Percentiles rank a stretch among this genome's conserved stretches.
Conservation (phyloP, 176 grass and related monocot genomes). For the Panicum miliaceum region DNA sequence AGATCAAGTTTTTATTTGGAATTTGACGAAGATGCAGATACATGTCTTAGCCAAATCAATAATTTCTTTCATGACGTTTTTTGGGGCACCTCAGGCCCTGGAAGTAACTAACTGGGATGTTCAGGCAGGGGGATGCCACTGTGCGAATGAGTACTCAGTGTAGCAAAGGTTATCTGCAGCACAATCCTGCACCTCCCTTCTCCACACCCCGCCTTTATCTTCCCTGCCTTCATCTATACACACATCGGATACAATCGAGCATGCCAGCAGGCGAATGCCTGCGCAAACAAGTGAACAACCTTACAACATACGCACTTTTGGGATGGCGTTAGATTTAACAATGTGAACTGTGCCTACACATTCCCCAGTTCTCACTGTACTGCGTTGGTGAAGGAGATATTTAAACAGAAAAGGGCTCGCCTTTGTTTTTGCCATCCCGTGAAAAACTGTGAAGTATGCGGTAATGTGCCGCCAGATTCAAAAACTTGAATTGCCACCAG, state of each 20-base stretch:
- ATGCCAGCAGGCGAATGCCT: background rate
- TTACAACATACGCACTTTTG: background rate
- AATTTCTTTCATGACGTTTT: background rate
- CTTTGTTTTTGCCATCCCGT: background rate
- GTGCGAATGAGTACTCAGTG: background rate
- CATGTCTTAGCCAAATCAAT: background rate
- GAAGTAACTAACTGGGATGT: background rate
- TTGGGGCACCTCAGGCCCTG: background rate
- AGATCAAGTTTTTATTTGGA: background rate
- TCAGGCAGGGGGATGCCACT: background rate
- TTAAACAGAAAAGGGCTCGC: background rate
- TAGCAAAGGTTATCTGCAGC: background rate
- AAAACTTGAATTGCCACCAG: background rate
- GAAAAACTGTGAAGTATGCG: background rate
- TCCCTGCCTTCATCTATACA: background rate
- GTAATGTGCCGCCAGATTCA: background rate
- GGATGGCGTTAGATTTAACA: conserved; percentile 6
- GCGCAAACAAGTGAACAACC: background rate
- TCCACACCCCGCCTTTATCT: background rate
- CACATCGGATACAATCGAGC: background rate
- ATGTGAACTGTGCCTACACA: background rate
- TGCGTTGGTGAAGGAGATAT: conserved; percentile 6
- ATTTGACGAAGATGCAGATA: background rate
- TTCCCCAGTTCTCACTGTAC: background rate
- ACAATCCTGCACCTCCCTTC: background rate